These are phyloP conservation scores for Jatropha podagrica DNA, from an alignment of 441 rosid genomes.

Conservation along the genomic window DNA sequence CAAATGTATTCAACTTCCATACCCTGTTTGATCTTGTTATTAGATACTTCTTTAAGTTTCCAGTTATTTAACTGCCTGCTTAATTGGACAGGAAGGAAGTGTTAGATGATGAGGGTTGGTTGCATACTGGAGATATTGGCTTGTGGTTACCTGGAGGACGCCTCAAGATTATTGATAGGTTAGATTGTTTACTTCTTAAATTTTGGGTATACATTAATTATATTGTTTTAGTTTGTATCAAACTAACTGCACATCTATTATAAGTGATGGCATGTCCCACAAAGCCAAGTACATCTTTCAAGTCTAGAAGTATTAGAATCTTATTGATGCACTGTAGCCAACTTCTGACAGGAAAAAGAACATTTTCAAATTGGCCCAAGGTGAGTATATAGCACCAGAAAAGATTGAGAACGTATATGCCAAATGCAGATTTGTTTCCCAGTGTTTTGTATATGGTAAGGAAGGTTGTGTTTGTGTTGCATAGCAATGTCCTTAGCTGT, in stretches of 20 bases:
- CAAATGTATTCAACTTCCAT: slow-evolving; percentile 61
- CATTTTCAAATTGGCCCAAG: slow-evolving; percentile 97
- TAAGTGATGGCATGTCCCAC: neutral
- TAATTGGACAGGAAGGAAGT: slow-evolving; percentile 73
- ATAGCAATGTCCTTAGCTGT: slow-evolving; percentile 16
- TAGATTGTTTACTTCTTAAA: slow-evolving; percentile 7
- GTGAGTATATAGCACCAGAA: slow-evolving; percentile 99
- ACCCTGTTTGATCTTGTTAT: slow-evolving; percentile 21
- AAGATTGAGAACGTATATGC: slow-evolving; percentile 92
- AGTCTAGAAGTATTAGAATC: neutral
- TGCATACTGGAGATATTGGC: slow-evolving; percentile 96
- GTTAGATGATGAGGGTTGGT: slow-evolving; percentile 89
- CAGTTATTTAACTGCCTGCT: slow-evolving; percentile 15
- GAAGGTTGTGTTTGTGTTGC: slow-evolving; percentile 9
- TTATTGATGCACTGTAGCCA: slow-evolving; percentile 10
- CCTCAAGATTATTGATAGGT: slow-evolving; percentile 95
- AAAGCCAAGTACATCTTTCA: neutral
- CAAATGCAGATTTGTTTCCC: slow-evolving; percentile 77
- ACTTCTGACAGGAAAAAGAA: slow-evolving; percentile 80
- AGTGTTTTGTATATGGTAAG: slow-evolving; percentile 88
- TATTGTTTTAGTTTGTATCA: neutral
- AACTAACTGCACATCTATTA: neutral
- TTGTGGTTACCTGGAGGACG: slow-evolving; percentile 94
- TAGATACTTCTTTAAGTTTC: slow-evolving; percentile 15
- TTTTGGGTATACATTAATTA: neutral